A percentile compares a stretch with the other conserved stretches of the same genome.
Evolutionary conservation across 257 asterid genomes (phyloP).

Genomic region (Plantago elongata): DNA sequence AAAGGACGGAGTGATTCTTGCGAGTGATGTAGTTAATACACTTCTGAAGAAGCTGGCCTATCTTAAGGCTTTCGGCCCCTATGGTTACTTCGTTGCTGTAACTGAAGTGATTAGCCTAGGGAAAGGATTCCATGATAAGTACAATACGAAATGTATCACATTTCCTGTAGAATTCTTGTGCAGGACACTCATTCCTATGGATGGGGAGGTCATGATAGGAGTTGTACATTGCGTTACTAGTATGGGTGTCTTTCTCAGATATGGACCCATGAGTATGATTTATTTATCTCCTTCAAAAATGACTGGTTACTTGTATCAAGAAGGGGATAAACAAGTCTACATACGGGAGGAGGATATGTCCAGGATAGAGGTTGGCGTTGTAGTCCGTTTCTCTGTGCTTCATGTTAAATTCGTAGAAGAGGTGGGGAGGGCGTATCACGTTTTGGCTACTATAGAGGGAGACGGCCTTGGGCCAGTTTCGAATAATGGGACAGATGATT

Average conservation of each 20-base stretch:
- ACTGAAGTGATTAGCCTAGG: conserved; percentile 59
- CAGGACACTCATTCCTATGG: conserved; percentile 51
- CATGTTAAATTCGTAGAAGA: conserved; percentile 53
- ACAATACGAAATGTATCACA: conserved; percentile 15
- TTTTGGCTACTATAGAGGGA: conserved; percentile 57
- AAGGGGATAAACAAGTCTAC: conserved; percentile 28
- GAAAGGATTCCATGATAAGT: conserved; percentile 24
- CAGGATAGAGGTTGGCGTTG: conserved; percentile 53
- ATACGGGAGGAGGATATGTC: conserved; percentile 48
- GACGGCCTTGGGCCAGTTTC: conserved; percentile 76
- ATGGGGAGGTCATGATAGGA: conserved; percentile 63
- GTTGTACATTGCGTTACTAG: conserved; percentile 29
- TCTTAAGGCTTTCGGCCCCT: conserved; percentile 28
- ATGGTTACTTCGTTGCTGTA: conserved; percentile 62
- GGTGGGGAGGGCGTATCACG: conserved; percentile 38
- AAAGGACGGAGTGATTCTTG: conserved; percentile 22
- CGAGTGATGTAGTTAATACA: conserved; percentile 33
- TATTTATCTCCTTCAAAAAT: conserved; percentile 41
- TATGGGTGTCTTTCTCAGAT: conserved; percentile 52
- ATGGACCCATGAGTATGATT: conserved; percentile 74
- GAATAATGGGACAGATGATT: conserved; percentile 51
- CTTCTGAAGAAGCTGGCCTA: conserved; percentile 38
- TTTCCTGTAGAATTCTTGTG: conserved; percentile 52
- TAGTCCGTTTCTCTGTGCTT: conserved; percentile 42
- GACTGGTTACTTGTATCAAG: conserved; percentile 47